Base-by-base conservation (phyloP, 2,329 filamentous ascomycete species). In the Fusarium annulatum region DNA sequence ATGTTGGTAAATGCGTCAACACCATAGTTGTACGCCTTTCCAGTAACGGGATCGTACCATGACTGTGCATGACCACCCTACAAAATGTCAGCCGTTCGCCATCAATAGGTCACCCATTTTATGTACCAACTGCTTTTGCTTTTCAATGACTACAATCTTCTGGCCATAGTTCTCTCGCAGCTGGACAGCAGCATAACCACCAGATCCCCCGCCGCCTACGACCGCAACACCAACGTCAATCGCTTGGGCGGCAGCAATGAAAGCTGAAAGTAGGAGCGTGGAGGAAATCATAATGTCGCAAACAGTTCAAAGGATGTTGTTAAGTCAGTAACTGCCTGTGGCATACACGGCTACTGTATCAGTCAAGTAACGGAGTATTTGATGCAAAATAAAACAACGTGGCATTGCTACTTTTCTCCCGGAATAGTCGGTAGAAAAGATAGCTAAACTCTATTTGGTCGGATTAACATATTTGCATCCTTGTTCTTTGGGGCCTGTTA, bases 181-280 rank as follows among this genome's bases (percentile, higher is more conserved):
- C 23, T 26, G 3, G 9, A 53, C 23, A 28, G 49, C 49, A 1
- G 49, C 49, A 38, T 21, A 53, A 11, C 33, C 49, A 16, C 49
- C 49, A 28, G 49, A 53, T 21, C 49, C 49, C 2, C 49, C 49
- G 9, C 49, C 33, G 9, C 49, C 49, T 6, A 53, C 23, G 14
- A 53, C 7, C 5, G 49, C 49, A 3, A 53, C 49, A 16, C 38
- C 49, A 16, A 53, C 49, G 0, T 38, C 23, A 0, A 53, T 9
- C 1, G 49, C 33, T 12, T 16, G 33, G 4, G 9, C 7, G 1
- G 5, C 23, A 3, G 49, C 3, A 1, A 16, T 10, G 1, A 23
- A 7, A 0, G 49, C 33, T 5, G 7, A 26, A 4, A 26, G 1
- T 1, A 26, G 9, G 1, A 52, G 3, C 2, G 2, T 36, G 6